Base-by-base conservation (phyloP, 129 eudicot genomes). In the Helianthus annuus region DNA sequence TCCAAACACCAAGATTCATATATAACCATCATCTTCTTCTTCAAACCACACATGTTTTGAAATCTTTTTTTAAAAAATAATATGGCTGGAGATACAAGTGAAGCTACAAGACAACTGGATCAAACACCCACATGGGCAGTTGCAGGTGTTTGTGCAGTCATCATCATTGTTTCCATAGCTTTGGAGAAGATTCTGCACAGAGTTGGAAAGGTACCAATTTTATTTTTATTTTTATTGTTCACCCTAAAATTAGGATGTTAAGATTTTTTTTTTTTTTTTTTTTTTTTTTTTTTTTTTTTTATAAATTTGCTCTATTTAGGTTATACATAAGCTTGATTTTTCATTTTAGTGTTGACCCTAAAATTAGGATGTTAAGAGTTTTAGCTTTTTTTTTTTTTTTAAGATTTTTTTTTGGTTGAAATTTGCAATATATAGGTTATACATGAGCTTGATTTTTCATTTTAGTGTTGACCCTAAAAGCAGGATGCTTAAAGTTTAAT, bases 61-160 rank as follows among this genome's bases (percentile, higher is more conserved):
- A 29, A 59, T 1, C 42, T 19, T 38, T 61, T 0, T 4, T 59
- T 17, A 16, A 51, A 16, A 4, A 32, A 59, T 42, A n/a, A 34
- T 3, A 85, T 85, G 91, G 91, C 83, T 29, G 85, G 82, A 27
- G 80, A 66, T 76, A 55, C 73, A 68, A 75, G 81, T 72, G 66
- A 48, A 6, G 66, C 11, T 1, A 48, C 55, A 48, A 79, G 89
- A 44, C 46, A 79, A 82, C 84, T 87, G 14, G 88, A 84, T 81
- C 89, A 84, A 71, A 93, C 98, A 63, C 95, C 98, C 17, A 93
- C 98, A 73, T 93, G 97, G 98, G 95, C 98, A 0, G 98, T 93
- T 0, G 88, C 98, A 48, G 90, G 90, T 78, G 92, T 93, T 27
- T 93, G 97, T 75, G 95, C 95, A n/a, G 61, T 84, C 12, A 83